Evolutionary conservation across 495 filamentous ascomycete species (phyloP).

Genomic region (Hypoxylon intermedium): DNA sequence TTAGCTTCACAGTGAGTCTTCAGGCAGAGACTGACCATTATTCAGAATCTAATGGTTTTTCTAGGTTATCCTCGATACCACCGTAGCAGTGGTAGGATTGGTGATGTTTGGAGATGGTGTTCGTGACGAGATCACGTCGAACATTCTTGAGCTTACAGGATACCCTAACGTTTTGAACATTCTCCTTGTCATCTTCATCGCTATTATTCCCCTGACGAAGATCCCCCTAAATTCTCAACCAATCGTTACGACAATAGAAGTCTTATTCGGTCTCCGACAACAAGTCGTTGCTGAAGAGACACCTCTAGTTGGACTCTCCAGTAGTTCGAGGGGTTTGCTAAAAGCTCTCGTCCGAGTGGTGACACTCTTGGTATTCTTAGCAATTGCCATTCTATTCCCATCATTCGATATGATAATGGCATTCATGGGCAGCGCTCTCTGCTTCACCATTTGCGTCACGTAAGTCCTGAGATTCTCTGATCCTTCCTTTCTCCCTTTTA

Average conservation of each 20-base stretch:
- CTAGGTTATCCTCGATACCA: slow-evolving; percentile 78
- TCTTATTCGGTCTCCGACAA: slow-evolving; percentile 73
- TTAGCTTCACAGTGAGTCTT: slow-evolving; percentile 80
- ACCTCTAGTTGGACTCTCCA: slow-evolving; percentile 60
- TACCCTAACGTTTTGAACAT: slow-evolving; percentile 79
- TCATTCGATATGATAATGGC: slow-evolving; percentile 94
- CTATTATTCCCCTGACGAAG: slow-evolving; percentile 94
- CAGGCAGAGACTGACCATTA: neutral
- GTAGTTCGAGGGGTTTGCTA: slow-evolving; percentile 63
- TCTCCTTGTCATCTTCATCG: slow-evolving; percentile 82
- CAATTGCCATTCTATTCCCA: slow-evolving; percentile 78
- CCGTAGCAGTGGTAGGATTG: slow-evolving; percentile 80
- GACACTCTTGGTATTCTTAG: slow-evolving; percentile 49
- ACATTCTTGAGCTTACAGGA: slow-evolving; percentile 73
- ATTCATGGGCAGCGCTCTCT: slow-evolving; percentile 87
- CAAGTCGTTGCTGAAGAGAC: slow-evolving; percentile 56
- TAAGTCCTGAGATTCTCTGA: slow-evolving; percentile 38
- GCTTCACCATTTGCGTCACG: slow-evolving; percentile 94
- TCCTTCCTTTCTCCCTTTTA: neutral
- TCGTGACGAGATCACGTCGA: slow-evolving; percentile 87
- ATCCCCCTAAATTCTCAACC: slow-evolving; percentile 90
- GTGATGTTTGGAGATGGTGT: slow-evolving; percentile 93
- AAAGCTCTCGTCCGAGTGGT: slow-evolving; percentile 67
- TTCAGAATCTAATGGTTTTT: slow-evolving; percentile 9
- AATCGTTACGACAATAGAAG: slow-evolving; percentile 83